phyloP scores from a whole-genome alignment of 176 grass and related monocot genomes.

The Triticum aestivum region IWGSC_CS_RefSeq_v2.1 NC_057814.1:531786985-531787484 shows the following conservation, averaged over 20 bases:
- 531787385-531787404: constrained; percentile 23
- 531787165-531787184: constrained; percentile 17
- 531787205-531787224: constrained; percentile 18
- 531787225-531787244: constrained; percentile 16
- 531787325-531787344: constrained; percentile 26
- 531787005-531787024: constrained; percentile 21
- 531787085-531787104: background rate
- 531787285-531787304: constrained; percentile 27
- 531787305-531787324: constrained; percentile 5
- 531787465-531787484: constrained; percentile 6
- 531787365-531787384: constrained; percentile 41
- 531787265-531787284: background rate
- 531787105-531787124: background rate
- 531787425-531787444: constrained; percentile 18
- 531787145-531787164: background rate
- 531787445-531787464: constrained; percentile 32
- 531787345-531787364: constrained; percentile 39
- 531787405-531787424: background rate
- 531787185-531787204: background rate
- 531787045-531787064: background rate
- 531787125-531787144: background rate
- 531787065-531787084: background rate
- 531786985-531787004: constrained; percentile 26
- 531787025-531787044: background rate
- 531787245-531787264: background rate